These are phyloP conservation scores for Xylaria sp. DNA, from an alignment of 2,329 filamentous ascomycete species.

Conservation along the genomic window DNA sequence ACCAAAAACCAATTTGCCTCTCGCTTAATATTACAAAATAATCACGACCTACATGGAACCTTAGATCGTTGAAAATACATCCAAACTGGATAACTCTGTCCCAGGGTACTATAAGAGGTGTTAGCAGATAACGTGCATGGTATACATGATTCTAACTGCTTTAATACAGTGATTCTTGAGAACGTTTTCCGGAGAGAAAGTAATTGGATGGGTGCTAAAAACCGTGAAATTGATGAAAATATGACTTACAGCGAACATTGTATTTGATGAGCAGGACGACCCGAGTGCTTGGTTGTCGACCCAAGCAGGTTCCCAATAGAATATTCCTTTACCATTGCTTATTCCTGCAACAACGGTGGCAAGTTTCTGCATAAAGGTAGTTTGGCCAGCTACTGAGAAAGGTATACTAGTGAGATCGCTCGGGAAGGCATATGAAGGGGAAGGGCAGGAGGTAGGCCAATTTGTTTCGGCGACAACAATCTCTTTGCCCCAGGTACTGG, in stretches of 20 bases:
- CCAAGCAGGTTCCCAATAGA: conserved; percentile 81
- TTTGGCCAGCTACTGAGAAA: conserved; percentile 71
- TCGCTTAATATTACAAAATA: not conserved
- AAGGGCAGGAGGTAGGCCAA: conserved; percentile 73
- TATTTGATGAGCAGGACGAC: conserved; percentile 72
- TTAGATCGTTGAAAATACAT: conserved; percentile 64
- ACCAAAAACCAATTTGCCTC: conserved; percentile 16
- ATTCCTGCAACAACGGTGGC: conserved; percentile 65
- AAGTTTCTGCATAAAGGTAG: conserved; percentile 68
- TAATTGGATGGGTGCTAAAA: no score
- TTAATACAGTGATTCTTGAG: not conserved
- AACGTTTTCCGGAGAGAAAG: not conserved
- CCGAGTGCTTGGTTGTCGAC: conserved; percentile 72
- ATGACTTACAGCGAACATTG: conserved; percentile 62
- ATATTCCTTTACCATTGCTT: conserved; percentile 67
- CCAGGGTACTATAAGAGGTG: conserved; percentile 53
- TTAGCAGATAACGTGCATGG: conserved; percentile 2
- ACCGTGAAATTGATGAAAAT: not conserved
- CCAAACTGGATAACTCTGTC: conserved; percentile 65
- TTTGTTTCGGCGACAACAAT: conserved; percentile 76
- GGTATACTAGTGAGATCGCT: conserved; percentile 68
- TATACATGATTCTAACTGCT: not conserved
- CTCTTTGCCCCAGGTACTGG: conserved; percentile 69
- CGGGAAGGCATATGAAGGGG: conserved; percentile 68
- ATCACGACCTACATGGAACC: not conserved